phyloP scores from a whole-genome alignment of 2,329 filamentous ascomycete species.

The Fusarium siculi region DNA sequence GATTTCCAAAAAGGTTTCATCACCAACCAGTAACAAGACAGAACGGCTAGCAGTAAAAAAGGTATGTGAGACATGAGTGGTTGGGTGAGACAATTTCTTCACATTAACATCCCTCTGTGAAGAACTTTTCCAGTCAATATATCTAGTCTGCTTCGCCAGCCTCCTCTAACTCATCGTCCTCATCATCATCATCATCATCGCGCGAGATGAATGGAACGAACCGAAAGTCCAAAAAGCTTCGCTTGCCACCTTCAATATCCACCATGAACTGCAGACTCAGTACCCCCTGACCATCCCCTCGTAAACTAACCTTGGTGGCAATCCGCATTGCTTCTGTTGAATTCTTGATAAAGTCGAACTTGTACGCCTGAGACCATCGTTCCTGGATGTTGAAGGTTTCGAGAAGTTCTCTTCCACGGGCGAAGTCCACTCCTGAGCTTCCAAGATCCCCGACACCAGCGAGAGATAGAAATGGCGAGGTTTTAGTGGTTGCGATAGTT shows the following conservation, averaged over 20 bases:
- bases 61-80: background rate
- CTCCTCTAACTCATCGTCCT: slow-evolving; percentile 42
- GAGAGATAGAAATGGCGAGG: slow-evolving; percentile 78
- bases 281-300: slow-evolving; percentile 89
- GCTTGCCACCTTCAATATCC: slow-evolving; percentile 76
- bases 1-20: background rate
- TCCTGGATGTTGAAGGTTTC: slow-evolving; percentile 77
- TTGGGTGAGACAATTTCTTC: background rate
- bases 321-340: slow-evolving; percentile 93
- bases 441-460: slow-evolving; percentile 69
- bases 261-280: slow-evolving; percentile 97
- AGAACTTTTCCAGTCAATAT: background rate
- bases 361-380: slow-evolving; percentile 78
- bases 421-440: slow-evolving; percentile 73
- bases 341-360: slow-evolving; percentile 86
- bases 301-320: slow-evolving; percentile 90
- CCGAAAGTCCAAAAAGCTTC: slow-evolving; percentile 84
- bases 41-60: background rate
- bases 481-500: slow-evolving; percentile 72
- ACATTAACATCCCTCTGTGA: background rate
- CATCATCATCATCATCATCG: slow-evolving; percentile 59
- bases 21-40: background rate
- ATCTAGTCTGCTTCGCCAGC: slow-evolving; percentile 17
- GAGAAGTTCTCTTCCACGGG: slow-evolving; percentile 72
- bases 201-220: slow-evolving; percentile 79